phyloP scores from a whole-genome alignment of 805 yeast genomes.

The Kodamaea restingae region DNA sequence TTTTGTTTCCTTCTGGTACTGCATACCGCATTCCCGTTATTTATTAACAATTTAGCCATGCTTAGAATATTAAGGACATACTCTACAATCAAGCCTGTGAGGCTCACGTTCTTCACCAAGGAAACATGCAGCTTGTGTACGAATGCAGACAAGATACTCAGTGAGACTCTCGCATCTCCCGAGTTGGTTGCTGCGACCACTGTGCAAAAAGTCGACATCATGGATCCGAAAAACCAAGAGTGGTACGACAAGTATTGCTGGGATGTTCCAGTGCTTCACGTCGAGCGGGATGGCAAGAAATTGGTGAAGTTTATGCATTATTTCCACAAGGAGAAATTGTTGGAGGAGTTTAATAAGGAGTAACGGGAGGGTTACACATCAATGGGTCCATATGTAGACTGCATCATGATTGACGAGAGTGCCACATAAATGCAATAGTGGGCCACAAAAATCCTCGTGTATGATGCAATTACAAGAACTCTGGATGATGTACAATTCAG shows the following conservation, averaged over 20 bases:
- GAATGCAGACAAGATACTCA: conserved; percentile 53
- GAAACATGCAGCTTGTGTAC: conserved; percentile 66
- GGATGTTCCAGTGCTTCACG: conserved; percentile 76
- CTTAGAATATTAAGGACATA: background rate
- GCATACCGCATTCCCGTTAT: no score
- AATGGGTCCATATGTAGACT: no score
- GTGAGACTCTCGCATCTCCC: conserved; percentile 34
- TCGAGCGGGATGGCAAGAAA: conserved; percentile 45
- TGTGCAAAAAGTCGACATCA: conserved; percentile 46
- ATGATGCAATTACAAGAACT: no score
- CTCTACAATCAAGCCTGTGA: conserved; percentile 6
- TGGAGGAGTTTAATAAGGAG: conserved; percentile 45
- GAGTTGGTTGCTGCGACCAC: background rate
- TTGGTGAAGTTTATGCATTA: conserved; percentile 67
- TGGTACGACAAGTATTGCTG: conserved; percentile 74
- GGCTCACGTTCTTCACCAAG: conserved; percentile 62
- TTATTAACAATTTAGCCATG: no score
- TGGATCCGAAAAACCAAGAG: conserved; percentile 50
- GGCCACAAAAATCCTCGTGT: no score
- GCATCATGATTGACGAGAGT: no score
- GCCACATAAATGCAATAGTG: no score
- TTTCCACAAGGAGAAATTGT: conserved; percentile 50
- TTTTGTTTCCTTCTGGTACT: no score
- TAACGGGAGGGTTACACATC: no score
- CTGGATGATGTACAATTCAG: no score